These are phyloP conservation scores for Microcera coccophila DNA, from an alignment of 2,329 filamentous ascomycete genomes.

Conservation along the genomic window DNA sequence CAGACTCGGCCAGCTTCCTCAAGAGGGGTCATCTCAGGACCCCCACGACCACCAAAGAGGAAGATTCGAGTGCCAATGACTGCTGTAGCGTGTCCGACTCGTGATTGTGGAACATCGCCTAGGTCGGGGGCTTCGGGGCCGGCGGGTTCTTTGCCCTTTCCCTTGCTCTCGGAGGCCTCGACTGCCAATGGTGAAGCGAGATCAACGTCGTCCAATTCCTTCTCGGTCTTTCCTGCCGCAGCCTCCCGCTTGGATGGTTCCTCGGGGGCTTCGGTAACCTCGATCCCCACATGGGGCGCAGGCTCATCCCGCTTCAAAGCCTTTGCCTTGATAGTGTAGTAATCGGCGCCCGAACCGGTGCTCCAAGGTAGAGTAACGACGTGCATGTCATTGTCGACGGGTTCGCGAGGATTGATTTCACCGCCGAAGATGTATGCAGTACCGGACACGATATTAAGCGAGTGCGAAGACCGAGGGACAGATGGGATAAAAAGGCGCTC, in stretches of 20 bases:
- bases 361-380: conserved; percentile 58
- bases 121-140: conserved; percentile 26
- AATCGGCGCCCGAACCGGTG: conserved; percentile 56
- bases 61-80: conserved; percentile 69
- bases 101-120: conserved; percentile 56
- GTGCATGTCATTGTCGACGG: conserved; percentile 70
- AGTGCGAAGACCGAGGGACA: conserved; percentile 71
- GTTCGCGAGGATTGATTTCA: conserved; percentile 62
- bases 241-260: conserved; percentile 10
- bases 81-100: conserved; percentile 70
- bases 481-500: conserved; percentile 52
- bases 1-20: conserved; percentile 73
- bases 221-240: conserved; percentile 24
- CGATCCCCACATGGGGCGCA: conserved; percentile 9
- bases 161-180: conserved; percentile 23
- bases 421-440: conserved; percentile 71
- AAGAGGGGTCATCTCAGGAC: conserved; percentile 63
- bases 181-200: conserved; percentile 29
- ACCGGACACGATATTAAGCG: conserved; percentile 56
- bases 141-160: conserved; percentile 40
- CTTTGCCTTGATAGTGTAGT: conserved; percentile 52
- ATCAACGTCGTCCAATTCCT: conserved; percentile 41
- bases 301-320: conserved; percentile 33
- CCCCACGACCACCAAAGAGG: conserved; percentile 75
- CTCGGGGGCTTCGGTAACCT: conserved; percentile 11